Evolutionary conservation across 139 green algal species (phyloP).

Genomic region (Chlamydomonas sp.): DNA sequence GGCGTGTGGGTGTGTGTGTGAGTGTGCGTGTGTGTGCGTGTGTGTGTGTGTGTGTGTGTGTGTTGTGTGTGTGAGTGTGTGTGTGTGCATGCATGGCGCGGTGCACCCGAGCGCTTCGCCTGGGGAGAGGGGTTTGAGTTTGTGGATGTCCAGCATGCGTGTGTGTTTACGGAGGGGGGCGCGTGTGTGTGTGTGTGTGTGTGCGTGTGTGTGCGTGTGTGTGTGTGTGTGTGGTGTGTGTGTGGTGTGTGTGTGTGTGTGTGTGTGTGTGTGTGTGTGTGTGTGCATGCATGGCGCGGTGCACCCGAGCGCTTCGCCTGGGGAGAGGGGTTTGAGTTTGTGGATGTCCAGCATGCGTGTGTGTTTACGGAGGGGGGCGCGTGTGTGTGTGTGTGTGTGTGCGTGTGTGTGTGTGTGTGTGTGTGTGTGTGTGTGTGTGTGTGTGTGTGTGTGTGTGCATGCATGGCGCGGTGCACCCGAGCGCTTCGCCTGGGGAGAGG

Average conservation of each 20-base stretch:
- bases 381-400: no score
- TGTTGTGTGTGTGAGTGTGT: no score
- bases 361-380: neutral
- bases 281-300: no score
- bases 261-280: neutral
- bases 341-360: neutral
- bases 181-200: neutral
- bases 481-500: constrained; percentile 3
- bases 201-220: neutral
- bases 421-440: neutral
- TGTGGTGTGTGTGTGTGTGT: neutral
- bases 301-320: constrained; percentile 90
- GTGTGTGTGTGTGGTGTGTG: neutral
- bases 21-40: neutral
- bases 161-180: no score
- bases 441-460: no score
- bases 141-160: no score
- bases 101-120: no score
- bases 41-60: neutral
- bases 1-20: neutral
- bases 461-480: neutral
- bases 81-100: no score
- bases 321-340: constrained; percentile 56
- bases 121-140: no score
- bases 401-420: no score